Evolutionary conservation across 1,284 basidiomycete genomes (phyloP), one percentile per base, ranked within the genome.

Genomic region (Schizophyllum commune): DNA sequence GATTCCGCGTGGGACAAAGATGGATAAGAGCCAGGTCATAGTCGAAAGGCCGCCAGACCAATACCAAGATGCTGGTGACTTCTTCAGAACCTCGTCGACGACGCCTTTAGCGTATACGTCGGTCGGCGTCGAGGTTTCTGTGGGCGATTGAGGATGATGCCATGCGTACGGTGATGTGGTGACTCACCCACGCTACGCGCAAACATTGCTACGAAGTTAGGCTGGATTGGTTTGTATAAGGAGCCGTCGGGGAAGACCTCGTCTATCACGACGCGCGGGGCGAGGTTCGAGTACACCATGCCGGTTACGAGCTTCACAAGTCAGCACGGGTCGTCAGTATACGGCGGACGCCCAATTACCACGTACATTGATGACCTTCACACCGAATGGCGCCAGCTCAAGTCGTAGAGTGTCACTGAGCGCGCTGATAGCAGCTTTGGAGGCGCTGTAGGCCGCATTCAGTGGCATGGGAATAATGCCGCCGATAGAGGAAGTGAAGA

Each of bases 381-480:
- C 62, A 56, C 72, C 65, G 61, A 70, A 70, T 2, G 73, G 72
- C 5, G 65, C 66, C 39, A 75, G 60, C 57, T 75, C 73, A 8
- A 73, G 63, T 1, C 72, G 65, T 13, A 72, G 61, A 0, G 71
- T 71, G 53, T 75, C 67, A 15, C 67, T 61, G 15, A 65, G 69
- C 2, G 68, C 58, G 52, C 67, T 64, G 15, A 74, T 39, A 1
- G 71, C 73, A 1, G 72, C 72, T 61, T 75, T 75, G 60, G 61
- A 67, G 6, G 67, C 62, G 58, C 68, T 72, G 62, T 73, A 74
- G 4, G 65, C 63, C 6, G 63, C 60, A 20, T 66, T 60, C 56
- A 72, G 72, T 3, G 71, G 71, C 1, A 67, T 33, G 7, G 73
- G 73, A 33, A 70, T 60, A 11, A 71, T 55, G 3, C 63, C 69